Conservation (phyloP, 2,329 filamentous ascomycete species). For the Trichoderma breve region DNA sequence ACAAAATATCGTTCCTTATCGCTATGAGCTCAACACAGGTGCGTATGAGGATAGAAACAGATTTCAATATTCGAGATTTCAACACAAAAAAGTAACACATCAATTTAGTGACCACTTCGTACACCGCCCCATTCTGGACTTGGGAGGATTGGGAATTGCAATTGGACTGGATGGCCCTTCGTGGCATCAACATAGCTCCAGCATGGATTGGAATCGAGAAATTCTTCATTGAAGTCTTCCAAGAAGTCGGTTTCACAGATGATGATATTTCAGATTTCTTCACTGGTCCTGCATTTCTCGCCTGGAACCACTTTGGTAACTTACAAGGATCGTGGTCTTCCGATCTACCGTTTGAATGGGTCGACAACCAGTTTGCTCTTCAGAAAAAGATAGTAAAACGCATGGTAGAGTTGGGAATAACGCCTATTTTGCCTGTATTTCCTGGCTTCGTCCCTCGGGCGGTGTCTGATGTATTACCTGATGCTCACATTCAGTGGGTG, state of each 20-base stretch:
- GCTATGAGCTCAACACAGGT: not conserved
- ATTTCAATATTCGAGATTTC: not conserved
- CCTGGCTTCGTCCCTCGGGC: not conserved
- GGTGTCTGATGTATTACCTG: not conserved
- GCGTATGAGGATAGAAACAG: not conserved
- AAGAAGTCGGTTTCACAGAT: conserved; percentile 23
- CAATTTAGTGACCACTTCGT: conserved; percentile 47
- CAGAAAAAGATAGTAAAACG: not conserved
- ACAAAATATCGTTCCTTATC: not conserved
- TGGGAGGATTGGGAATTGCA: conserved; percentile 53
- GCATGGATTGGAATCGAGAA: conserved; percentile 53
- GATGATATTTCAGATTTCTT: conserved; percentile 45
- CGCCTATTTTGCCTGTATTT: not conserved
- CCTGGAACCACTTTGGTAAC: conserved; percentile 53
- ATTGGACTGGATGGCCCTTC: conserved; percentile 51
- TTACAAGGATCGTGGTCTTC: conserved; percentile 50
- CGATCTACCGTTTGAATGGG: conserved; percentile 40
- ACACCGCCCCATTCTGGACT: conserved; percentile 49
- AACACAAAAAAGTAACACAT: not conserved
- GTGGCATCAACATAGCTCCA: conserved; percentile 48
- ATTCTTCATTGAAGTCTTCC: conserved; percentile 35
- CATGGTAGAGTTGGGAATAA: not conserved
- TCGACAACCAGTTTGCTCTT: not conserved
- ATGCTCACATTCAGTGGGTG: not conserved
- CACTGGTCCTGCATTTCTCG: conserved; percentile 48